Evolutionary conservation across 257 asterid species (phyloP), one percentile per base, ranked within the genome.

Genomic region (Plantago elongata): DNA sequence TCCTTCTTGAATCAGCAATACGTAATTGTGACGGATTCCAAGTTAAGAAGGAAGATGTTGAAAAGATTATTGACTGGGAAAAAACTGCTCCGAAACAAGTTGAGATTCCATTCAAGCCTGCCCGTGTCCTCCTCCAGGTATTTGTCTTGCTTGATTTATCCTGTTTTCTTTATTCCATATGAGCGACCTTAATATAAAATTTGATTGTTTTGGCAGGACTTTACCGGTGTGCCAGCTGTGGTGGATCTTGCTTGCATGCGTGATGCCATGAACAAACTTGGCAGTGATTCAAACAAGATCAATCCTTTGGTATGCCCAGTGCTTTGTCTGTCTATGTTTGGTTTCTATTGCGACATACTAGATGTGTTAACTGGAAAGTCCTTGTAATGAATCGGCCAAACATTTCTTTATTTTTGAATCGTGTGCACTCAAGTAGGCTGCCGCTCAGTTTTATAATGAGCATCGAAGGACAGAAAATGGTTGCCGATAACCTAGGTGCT

Each of bases 221-320:
- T 91, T 72, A 91, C 96, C 56, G 98, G 98, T 64, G 96, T 91
- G 16, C 98, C 98, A 18, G 89, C 87, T 62, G 96, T 91, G 65
- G 98, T 91, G 51, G 96, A 91, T 83, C 82, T 91, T 9, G 96
- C 98, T 65, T 88, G 92, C 73, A 91, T 91, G 96, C 95, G 98
- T 54, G 96, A 91, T 88, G 98, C 98, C 63, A 91, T 91, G 92
- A 83, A 86, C 75, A 85, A 75, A 27, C 96, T 91, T 65, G 96
- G 94, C 65, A 86, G 98, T 76, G 95, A 88, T 69, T 79, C 98
- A 52, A 69, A 88, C 78, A 91, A 91, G 93, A 91, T 91, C 83
- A 91, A 91, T 72, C 98, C 98, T 47, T 65, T 91, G 98, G 98
- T 88, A 82, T 67, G 79, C 45, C 38, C 54, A 8, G 14, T 45